phyloP scores from a whole-genome alignment of 2,329 filamentous ascomycete genomes.

The Colletotrichum tanaceti region DNA sequence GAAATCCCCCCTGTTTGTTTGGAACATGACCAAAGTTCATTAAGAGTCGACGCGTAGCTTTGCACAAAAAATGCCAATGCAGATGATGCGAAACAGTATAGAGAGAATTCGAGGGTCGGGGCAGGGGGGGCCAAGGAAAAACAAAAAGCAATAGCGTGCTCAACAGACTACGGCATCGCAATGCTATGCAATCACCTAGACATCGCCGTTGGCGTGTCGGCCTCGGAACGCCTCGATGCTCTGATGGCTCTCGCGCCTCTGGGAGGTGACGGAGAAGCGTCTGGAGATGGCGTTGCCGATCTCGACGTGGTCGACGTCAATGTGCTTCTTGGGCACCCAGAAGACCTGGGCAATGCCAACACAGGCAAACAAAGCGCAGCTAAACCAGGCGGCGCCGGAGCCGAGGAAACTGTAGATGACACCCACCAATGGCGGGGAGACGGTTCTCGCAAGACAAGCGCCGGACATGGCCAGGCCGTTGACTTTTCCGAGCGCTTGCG shows the following conservation, averaged over 20 bases:
- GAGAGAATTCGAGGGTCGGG: background rate
- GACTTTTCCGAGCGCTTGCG: constrained; percentile 73
- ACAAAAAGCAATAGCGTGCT: background rate
- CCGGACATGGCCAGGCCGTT: constrained; percentile 79
- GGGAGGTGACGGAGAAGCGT: constrained; percentile 27
- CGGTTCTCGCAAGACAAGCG: constrained; percentile 76
- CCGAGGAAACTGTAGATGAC: constrained; percentile 73
- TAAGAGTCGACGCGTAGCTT: constrained; percentile 6
- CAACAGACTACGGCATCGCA: background rate
- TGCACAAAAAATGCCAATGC: constrained; percentile 19
- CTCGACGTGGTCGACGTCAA: constrained; percentile 44
- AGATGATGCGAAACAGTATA: background rate
- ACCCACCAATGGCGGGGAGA: constrained; percentile 76
- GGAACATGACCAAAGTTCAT: constrained; percentile 2
- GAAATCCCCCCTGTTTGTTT: background rate
- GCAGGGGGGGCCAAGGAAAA: background rate
- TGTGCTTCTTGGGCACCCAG: constrained; percentile 37
- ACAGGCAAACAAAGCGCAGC: constrained; percentile 44
- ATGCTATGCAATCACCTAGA: constrained; percentile 1
- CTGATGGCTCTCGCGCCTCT: constrained; percentile 21
- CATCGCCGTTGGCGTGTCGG: constrained; percentile 14
- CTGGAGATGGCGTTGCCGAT: constrained; percentile 31
- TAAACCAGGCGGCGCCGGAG: constrained; percentile 56
- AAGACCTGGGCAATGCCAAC: constrained; percentile 37
- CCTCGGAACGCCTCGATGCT: constrained; percentile 29